Base-by-base conservation (phyloP, 768 basidiomycete genomes). In the Suillus fuscotomentosus region DNA sequence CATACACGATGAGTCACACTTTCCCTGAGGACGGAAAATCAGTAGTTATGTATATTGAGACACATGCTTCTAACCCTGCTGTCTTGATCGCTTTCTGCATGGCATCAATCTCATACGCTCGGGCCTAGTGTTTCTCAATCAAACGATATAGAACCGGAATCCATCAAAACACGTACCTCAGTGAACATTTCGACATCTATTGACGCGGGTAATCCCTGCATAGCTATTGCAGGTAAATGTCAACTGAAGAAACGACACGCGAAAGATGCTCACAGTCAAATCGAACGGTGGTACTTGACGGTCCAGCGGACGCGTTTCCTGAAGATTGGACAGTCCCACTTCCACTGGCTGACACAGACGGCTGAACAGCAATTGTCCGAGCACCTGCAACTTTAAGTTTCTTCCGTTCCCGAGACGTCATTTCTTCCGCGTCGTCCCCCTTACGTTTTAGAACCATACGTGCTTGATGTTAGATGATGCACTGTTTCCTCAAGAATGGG, bases 181-280 rank as follows among this genome's bases (percentile, higher is more conserved):
- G 89, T 85, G 74, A 99, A 97, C 72, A 85, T 89, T 72, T 97
- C 95, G 27, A 97, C 90, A 70, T 96, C 91, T 62, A 99, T 83
- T 1, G 88, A 82, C 36, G 83, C 81, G 3, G 94, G 93, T 20
- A 97, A 75, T 9, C 82, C 83, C 51, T 80, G 81, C 74, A 84
- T 78, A 59, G 84, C 89, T 91, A 51, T 54, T 60, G 7, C 15
- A 59, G 9, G 24, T 31, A 27, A 27, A 59, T 20, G 8, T 10
- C 6, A 15, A 10, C n/a, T 14, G 5, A 31, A 4, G 34, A 50
- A 20, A 45, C 27, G 10, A 10, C 3, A 11, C 20, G 1, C 31
- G 5, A 14, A 14, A 24, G 41, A n/a, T 5, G 70, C 81, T 67
- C 65, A 85, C 85, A 81, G 55, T 83, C 77, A 39, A 81, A 73